Conservation (phyloP, 768 basidiomycete genomes). For the Tephrocybe sp. region DNA sequence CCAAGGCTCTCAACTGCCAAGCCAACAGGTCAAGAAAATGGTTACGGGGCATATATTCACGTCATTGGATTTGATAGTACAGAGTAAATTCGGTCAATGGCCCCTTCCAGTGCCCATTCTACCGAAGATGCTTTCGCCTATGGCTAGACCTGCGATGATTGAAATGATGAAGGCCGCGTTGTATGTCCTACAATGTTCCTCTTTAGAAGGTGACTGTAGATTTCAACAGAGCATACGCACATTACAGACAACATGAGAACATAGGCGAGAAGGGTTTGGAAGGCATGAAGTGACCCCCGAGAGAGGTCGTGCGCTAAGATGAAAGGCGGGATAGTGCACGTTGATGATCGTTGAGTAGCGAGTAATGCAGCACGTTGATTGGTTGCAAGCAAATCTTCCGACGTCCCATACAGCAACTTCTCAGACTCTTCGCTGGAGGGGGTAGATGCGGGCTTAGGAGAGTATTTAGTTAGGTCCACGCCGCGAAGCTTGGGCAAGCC, state of each 20-base stretch:
- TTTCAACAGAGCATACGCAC: slow-evolving; percentile 40
- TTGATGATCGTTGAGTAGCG: neutral
- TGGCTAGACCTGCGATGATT: slow-evolving; percentile 65
- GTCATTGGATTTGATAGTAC: neutral
- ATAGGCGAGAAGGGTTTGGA: slow-evolving; percentile 66
- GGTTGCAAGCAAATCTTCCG: neutral
- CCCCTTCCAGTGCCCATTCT: slow-evolving; percentile 37
- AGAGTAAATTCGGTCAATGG: slow-evolving; percentile 10
- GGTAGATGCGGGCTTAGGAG: slow-evolving; percentile 2
- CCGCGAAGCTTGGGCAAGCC: slow-evolving; percentile 11
- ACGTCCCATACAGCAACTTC: slow-evolving; percentile 6
- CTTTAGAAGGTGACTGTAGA: slow-evolving; percentile 1
- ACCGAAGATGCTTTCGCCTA: slow-evolving; percentile 77
- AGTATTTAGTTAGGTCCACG: neutral
- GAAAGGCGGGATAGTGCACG: slow-evolving; percentile 61
- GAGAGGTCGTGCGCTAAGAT: slow-evolving; percentile 64
- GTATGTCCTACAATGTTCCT: slow-evolving; percentile 65
- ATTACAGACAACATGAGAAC: slow-evolving; percentile 81
- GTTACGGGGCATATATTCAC: neutral
- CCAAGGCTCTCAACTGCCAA: too few species aligned
- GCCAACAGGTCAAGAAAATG: neutral
- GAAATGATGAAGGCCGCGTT: slow-evolving; percentile 76
- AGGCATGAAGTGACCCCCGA: slow-evolving; percentile 63
- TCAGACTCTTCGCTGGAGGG: slow-evolving; percentile 4
- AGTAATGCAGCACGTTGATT: neutral